These are phyloP conservation scores for Cordyceps fumosorosea DNA, from an alignment of 2,329 filamentous ascomycete species.

Conservation along the genomic window DNA sequence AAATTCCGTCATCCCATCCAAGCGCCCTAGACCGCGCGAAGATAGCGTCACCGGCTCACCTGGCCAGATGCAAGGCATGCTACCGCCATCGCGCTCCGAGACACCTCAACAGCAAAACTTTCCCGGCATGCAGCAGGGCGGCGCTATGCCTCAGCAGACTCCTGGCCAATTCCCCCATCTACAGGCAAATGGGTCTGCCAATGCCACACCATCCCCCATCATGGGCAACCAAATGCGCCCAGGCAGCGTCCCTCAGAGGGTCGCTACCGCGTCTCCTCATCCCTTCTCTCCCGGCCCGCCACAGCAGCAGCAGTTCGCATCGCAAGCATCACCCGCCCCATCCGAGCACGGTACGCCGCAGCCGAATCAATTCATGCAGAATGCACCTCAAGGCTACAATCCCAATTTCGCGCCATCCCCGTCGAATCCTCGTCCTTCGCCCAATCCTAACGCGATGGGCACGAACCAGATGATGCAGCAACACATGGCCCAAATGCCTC, in stretches of 20 bases:
- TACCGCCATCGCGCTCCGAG: conserved; percentile 81
- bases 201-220: conserved; percentile 87
- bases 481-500: conserved; percentile 42
- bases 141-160: conserved; percentile 54
- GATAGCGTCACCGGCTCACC: conserved; percentile 82
- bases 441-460: conserved; percentile 47
- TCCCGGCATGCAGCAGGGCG: conserved; percentile 61
- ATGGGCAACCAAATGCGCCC: conserved; percentile 74
- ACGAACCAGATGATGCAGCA: conserved; percentile 48
- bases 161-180: conserved; percentile 73
- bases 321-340: conserved; percentile 68
- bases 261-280: conserved; percentile 88
- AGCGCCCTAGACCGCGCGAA: conserved; percentile 73
- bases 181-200: conserved; percentile 70
- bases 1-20: conserved; percentile 82
- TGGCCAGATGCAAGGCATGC: conserved; percentile 63
- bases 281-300: conserved; percentile 66
- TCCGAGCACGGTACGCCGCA: conserved; percentile 74
- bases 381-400: conserved; percentile 52
- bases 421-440: conserved; percentile 48
- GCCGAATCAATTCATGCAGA: conserved; percentile 61
- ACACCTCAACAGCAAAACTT: conserved; percentile 78
- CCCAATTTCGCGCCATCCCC: conserved; percentile 52
- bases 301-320: conserved; percentile 63
- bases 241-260: conserved; percentile 66